Evolutionary conservation across 176 grass and related monocot genomes (phyloP).

Genomic region (Coix lacrymajobi): DNA sequence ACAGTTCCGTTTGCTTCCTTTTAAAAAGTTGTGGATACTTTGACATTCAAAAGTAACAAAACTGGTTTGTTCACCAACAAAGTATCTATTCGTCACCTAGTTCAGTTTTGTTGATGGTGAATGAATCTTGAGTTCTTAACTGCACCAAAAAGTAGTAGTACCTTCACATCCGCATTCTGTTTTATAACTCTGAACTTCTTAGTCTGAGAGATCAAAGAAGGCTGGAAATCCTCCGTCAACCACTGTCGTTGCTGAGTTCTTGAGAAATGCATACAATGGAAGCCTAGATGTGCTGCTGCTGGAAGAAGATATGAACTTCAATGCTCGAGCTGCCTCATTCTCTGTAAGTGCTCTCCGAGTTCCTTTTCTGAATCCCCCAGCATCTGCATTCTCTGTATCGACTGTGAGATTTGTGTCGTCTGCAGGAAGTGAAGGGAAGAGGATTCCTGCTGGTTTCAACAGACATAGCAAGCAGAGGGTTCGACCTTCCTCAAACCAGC

Average conservation of each 20-base stretch:
- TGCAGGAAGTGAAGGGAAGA: slow-evolving; percentile 62
- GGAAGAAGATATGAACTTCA: slow-evolving; percentile 95
- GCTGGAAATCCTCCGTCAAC: slow-evolving; percentile 60
- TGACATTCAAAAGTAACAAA: neutral
- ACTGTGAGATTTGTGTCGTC: neutral
- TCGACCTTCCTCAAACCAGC: slow-evolving; percentile 83
- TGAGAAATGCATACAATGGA: slow-evolving; percentile 59
- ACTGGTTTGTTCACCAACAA: neutral
- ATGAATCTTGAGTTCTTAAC: neutral
- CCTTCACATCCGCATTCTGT: neutral
- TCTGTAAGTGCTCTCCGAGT: slow-evolving; percentile 27
- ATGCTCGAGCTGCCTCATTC: slow-evolving; percentile 71
- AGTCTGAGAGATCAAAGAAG: slow-evolving; percentile 83
- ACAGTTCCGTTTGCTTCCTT: too few relatives aligned
- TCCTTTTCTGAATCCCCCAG: neutral
- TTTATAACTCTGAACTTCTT: slow-evolving; percentile 11
- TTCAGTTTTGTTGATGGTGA: slow-evolving; percentile 6
- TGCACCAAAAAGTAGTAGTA: neutral
- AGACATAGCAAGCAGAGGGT: slow-evolving; percentile 77
- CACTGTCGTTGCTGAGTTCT: slow-evolving; percentile 50
- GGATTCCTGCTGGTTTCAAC: slow-evolving; percentile 82
- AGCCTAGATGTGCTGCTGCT: slow-evolving; percentile 56
- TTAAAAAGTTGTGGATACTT: neutral
- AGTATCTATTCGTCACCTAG: neutral
- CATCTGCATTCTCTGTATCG: neutral